Percentiles rank a stretch among this genome's conserved stretches.
Evolutionary conservation across 2,329 filamentous ascomycete genomes (phyloP).

Genomic region (Cladosporium sp.): DNA sequence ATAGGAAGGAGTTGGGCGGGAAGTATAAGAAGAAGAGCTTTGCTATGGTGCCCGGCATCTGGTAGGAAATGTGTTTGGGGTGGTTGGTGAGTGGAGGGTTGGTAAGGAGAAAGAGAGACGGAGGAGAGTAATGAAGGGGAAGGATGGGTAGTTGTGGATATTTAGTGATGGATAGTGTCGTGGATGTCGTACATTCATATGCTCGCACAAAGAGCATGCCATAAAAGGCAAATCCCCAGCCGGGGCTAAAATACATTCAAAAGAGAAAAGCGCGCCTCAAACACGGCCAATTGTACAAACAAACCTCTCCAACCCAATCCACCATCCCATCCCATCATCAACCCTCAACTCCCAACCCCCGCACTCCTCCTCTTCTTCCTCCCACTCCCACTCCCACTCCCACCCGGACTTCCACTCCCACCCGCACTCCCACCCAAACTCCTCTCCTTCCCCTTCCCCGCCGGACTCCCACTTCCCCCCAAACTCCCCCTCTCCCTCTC

Average conservation of each 20-base stretch:
- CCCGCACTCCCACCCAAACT: constrained; percentile 1
- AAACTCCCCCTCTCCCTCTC: not conserved
- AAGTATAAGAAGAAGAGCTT: constrained; percentile 94
- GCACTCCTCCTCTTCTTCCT: constrained; percentile 12
- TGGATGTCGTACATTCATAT: too few species aligned
- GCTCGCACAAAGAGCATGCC: too few species aligned
- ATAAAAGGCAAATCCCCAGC: too few species aligned
- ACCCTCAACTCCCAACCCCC: not conserved
- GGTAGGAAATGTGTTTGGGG: constrained; percentile 40
- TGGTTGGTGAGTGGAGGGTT: not conserved
- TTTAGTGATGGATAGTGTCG: too few species aligned
- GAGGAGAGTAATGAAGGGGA: too few species aligned
- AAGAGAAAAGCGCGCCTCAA: too few species aligned
- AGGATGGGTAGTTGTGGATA: too few species aligned
- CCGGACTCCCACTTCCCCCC: not conserved
- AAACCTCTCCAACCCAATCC: not conserved
- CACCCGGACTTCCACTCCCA: not conserved
- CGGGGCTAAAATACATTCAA: too few species aligned
- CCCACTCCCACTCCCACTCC: not conserved
- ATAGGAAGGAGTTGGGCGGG: constrained; percentile 85
- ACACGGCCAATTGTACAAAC: too few species aligned
- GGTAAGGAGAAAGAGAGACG: too few species aligned
- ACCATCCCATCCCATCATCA: not conserved
- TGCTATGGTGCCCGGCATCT: constrained; percentile 72
- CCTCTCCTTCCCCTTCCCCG: constrained; percentile 11